These are phyloP conservation scores for Brasenia schreberi DNA, from an alignment of 164 flowering plant genomes.

Conservation along the genomic window DNA sequence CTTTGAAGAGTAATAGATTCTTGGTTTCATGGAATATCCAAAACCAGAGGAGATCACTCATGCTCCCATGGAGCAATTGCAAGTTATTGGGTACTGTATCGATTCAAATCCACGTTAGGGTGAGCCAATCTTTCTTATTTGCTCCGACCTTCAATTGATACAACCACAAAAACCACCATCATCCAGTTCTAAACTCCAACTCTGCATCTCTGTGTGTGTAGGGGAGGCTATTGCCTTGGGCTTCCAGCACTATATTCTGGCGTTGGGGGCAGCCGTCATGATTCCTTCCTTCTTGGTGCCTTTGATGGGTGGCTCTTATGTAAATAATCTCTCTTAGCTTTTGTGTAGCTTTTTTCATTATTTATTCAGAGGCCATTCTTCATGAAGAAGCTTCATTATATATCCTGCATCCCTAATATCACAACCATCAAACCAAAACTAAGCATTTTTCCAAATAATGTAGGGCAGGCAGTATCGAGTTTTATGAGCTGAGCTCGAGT, in stretches of 20 bases:
- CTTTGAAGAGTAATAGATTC: too few species aligned
- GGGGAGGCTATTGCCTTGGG: constrained; percentile 89
- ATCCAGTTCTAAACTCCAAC: neutral
- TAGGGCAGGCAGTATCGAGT: too few species aligned
- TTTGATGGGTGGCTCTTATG: constrained; percentile 82
- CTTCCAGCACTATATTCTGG: constrained; percentile 89
- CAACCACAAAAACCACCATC: neutral
- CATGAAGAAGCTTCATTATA: too few species aligned
- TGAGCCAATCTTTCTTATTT: constrained; percentile 9
- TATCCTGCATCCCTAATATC: too few species aligned
- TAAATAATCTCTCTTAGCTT: constrained; percentile 12
- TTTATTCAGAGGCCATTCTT: too few species aligned
- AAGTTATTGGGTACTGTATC: constrained; percentile 94
- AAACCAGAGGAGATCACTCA: constrained; percentile 85
- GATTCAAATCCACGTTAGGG: constrained; percentile 99
- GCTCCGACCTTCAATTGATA: neutral
- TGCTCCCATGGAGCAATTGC: constrained; percentile 93
- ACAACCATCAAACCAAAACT: too few species aligned
- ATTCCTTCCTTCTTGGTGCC: constrained; percentile 89
- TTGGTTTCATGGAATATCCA: constrained; percentile 48
- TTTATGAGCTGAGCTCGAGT: too few species aligned
- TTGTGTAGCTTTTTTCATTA: too few species aligned
- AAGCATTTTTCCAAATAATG: too few species aligned
- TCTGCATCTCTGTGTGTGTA: constrained; percentile 12
- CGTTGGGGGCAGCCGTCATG: constrained; percentile 96